Evolutionary conservation across 805 yeast species (phyloP).

Genomic region (Metschnikowia chrysomelidarum): DNA sequence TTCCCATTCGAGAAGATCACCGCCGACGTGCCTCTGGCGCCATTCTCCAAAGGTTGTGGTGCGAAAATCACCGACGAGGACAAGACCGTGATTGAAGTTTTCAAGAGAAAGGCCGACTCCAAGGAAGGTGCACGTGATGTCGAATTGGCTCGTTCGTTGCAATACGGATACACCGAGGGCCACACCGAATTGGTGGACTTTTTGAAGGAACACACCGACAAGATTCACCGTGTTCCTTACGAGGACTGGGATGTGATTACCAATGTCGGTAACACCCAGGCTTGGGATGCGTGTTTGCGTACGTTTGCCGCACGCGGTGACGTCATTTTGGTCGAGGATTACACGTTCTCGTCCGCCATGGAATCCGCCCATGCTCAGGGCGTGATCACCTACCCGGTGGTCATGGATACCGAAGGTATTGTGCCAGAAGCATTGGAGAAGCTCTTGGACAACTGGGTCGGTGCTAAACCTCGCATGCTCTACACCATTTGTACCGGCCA

Average conservation of each 20-base stretch:
- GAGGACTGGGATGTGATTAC: slow-evolving; percentile 67
- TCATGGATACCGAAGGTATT: slow-evolving; percentile 77
- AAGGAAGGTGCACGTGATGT: slow-evolving; percentile 43
- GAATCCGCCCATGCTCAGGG: slow-evolving; percentile 80
- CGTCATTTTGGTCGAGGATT: slow-evolving; percentile 77
- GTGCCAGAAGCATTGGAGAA: slow-evolving; percentile 66
- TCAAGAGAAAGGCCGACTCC: slow-evolving; percentile 29
- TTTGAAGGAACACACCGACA: slow-evolving; percentile 71
- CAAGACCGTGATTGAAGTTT: slow-evolving; percentile 42
- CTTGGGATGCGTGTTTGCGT: slow-evolving; percentile 81
- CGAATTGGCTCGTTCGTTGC: slow-evolving; percentile 82
- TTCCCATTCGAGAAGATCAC: slow-evolving; percentile 85
- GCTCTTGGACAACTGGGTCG: slow-evolving; percentile 68
- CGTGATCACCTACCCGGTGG: slow-evolving; percentile 63
- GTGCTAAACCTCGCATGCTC: slow-evolving; percentile 75
- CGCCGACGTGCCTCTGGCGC: slow-evolving; percentile 74
- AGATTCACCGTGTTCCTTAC: slow-evolving; percentile 45
- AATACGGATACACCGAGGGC: slow-evolving; percentile 87
- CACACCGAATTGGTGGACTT: slow-evolving; percentile 66
- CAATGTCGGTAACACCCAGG: slow-evolving; percentile 85
- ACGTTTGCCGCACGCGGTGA: slow-evolving; percentile 79
- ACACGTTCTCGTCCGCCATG: slow-evolving; percentile 78
- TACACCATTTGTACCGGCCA: slow-evolving; percentile 96
- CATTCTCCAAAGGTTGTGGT: slow-evolving; percentile 76
- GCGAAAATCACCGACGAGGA: slow-evolving; percentile 49